phyloP scores from a whole-genome alignment of 495 filamentous ascomycete genomes.

The Hyaloscypha bicolor region DNA sequence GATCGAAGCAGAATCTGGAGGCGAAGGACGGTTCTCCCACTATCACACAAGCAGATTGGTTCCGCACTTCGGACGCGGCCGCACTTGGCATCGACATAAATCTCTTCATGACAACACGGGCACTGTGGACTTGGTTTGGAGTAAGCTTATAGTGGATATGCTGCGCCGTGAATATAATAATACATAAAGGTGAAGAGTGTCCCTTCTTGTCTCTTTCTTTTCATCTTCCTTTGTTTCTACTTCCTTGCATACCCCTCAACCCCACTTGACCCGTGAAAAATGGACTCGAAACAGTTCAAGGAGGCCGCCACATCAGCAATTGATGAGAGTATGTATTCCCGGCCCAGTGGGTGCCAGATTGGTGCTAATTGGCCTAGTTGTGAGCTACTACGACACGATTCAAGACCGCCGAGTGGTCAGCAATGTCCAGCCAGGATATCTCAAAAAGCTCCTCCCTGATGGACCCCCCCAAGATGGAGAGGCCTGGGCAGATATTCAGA shows the following conservation, averaged over 20 bases:
- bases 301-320: conserved; percentile 80
- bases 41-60: background rate
- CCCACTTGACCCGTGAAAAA: conserved; percentile 35
- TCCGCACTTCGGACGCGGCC: background rate
- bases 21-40: background rate
- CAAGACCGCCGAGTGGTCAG: conserved; percentile 72
- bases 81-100: background rate
- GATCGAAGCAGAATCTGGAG: background rate
- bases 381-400: conserved; percentile 80
- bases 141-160: background rate
- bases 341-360: background rate
- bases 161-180: background rate
- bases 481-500: conserved; percentile 77
- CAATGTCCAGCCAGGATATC: conserved; percentile 82
- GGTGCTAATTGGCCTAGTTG: conserved; percentile 55
- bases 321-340: conserved; percentile 72
- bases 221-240: background rate
- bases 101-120: background rate
- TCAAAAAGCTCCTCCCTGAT: conserved; percentile 76
- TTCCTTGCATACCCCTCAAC: background rate
- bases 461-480: conserved; percentile 74
- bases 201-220: background rate
- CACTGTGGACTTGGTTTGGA: background rate
- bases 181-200: background rate
- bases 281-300: conserved; percentile 84